Conservation (phyloP, 1,139 yeast species). For the Pichia sp. region DNA sequence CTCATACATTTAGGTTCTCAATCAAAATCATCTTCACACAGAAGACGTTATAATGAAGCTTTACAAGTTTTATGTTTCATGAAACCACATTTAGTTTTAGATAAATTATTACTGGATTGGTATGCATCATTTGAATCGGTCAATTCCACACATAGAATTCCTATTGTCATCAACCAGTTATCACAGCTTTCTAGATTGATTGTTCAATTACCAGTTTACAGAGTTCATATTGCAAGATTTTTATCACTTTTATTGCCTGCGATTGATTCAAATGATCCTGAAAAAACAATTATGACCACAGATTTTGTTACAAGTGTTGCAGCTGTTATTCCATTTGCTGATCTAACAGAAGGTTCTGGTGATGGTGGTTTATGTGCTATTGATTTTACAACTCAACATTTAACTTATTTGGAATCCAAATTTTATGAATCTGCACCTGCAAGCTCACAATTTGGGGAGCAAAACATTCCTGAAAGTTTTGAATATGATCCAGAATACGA, state of each 20-base stretch:
- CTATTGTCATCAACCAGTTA: constrained; percentile 64
- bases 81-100: constrained; percentile 56
- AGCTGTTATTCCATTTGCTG: constrained; percentile 65
- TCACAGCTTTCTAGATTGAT: constrained; percentile 64
- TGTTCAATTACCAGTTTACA: constrained; percentile 56
- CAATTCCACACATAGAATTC: constrained; percentile 76
- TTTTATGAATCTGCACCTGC: constrained; percentile 29
- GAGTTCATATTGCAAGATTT: constrained; percentile 76
- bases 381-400: constrained; percentile 64
- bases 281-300: constrained; percentile 64
- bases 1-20: constrained; percentile 70
- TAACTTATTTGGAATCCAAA: constrained; percentile 42
- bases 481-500: constrained; percentile 41
- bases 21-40: constrained; percentile 56
- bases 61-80: constrained; percentile 62
- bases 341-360: constrained; percentile 37
- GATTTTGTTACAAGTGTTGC: constrained; percentile 68
- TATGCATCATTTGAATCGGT: constrained; percentile 78
- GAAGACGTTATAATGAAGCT: constrained; percentile 55
- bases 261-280: constrained; percentile 82
- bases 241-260: constrained; percentile 70
- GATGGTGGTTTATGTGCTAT: constrained; percentile 56
- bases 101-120: constrained; percentile 61
- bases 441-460: constrained; percentile 18
- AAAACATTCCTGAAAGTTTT: constrained; percentile 21